Evolutionary conservation across 495 filamentous ascomycete genomes (phyloP).

Genomic region (Neurospora sublineolata): DNA sequence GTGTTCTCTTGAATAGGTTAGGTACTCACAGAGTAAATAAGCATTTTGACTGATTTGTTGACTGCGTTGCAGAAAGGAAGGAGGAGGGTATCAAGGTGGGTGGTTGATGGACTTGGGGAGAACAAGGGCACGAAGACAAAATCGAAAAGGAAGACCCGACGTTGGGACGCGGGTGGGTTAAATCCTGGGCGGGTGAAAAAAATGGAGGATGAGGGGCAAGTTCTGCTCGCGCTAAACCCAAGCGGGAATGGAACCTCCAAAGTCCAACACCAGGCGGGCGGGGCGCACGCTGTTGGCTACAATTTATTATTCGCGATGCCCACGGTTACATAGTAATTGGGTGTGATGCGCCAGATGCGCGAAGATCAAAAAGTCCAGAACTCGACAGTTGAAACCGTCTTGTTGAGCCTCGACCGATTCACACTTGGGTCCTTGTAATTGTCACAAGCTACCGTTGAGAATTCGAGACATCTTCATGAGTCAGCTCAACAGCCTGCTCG

Average conservation of each 20-base stretch:
- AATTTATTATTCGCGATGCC: neutral
- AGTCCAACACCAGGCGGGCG: neutral
- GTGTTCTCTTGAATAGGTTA: no score
- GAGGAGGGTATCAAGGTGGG: conserved; percentile 4
- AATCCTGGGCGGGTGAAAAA: conserved; percentile 2
- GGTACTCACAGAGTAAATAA: conserved; percentile 75
- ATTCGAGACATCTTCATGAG: no score
- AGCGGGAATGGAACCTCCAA: neutral
- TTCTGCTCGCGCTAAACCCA: conserved; percentile 16
- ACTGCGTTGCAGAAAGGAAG: neutral
- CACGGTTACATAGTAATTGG: neutral
- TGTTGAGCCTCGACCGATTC: neutral
- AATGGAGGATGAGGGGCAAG: conserved; percentile 18
- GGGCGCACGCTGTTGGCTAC: neutral
- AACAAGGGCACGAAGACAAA: conserved; percentile 7
- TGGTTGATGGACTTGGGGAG: neutral
- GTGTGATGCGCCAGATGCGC: neutral
- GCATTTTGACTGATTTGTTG: conserved; percentile 51
- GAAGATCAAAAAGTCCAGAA: neutral
- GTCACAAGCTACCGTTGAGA: no score
- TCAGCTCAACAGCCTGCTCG: neutral
- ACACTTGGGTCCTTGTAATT: no score
- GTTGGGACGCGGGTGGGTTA: conserved; percentile 5
- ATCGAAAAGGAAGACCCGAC: neutral
- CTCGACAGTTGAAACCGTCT: neutral